A percentile compares a stretch with the other conserved stretches of the same genome.
These are phyloP conservation scores for Phyllostachys edulis DNA, from an alignment of 176 grass and related monocot genomes.

Conservation along the genomic window DNA sequence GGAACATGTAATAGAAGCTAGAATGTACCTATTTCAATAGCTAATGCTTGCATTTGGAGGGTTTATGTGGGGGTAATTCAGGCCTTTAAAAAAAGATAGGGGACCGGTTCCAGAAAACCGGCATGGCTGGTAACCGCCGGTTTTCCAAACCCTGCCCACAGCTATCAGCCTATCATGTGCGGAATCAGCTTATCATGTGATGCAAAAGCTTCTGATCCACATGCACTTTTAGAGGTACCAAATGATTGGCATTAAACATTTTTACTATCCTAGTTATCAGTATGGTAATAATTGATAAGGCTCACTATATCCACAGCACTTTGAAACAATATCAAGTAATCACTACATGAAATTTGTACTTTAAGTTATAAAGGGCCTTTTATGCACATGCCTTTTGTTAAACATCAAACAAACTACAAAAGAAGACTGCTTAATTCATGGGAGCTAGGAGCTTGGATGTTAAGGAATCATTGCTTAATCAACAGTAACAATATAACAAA, in stretches of 20 bases:
- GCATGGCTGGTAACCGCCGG: not conserved
- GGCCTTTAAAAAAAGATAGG: not conserved
- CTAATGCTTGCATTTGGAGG: no score
- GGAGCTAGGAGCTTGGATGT: not conserved
- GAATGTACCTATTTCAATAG: not conserved
- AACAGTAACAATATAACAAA: constrained; percentile 15
- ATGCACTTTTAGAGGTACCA: not conserved
- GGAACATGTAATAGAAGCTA: not conserved
- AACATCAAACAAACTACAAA: constrained; percentile 12
- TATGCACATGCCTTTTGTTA: not conserved
- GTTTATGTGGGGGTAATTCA: not conserved
- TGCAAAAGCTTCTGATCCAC: not conserved
- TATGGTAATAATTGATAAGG: not conserved
- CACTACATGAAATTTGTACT: not conserved
- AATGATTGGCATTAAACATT: not conserved
- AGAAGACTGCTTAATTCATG: constrained; percentile 5
- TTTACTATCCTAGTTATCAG: not conserved
- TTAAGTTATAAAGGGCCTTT: not conserved
- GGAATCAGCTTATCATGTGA: not conserved
- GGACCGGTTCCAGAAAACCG: not conserved
- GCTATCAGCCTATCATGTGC: not conserved
- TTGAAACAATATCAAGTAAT: not conserved
- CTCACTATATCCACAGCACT: not conserved
- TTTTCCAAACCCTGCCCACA: not conserved
- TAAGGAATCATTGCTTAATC: constrained; percentile 18